phyloP scores from a whole-genome alignment of 2,329 filamentous ascomycete genomes.

The Fusarium sp. region DNA sequence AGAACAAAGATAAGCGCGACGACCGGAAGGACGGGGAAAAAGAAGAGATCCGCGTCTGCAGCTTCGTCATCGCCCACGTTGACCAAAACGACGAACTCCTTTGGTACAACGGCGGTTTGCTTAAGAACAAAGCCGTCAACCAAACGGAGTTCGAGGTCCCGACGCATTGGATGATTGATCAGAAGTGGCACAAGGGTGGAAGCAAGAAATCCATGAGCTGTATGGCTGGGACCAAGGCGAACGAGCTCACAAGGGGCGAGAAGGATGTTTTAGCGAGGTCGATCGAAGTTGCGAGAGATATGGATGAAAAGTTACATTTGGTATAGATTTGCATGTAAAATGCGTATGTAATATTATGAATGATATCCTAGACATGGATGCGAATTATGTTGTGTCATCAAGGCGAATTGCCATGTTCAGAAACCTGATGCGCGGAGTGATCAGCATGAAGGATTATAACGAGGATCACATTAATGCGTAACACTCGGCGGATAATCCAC shows the following conservation, averaged over 20 bases:
- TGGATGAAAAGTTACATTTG: slow-evolving; percentile 24
- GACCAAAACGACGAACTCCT: slow-evolving; percentile 55
- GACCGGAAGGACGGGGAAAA: too few species aligned
- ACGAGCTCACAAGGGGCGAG: slow-evolving; percentile 13
- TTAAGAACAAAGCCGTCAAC: slow-evolving; percentile 56
- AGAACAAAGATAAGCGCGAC: slow-evolving; percentile 6
- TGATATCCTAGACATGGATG: neutral
- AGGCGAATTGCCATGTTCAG: neutral
- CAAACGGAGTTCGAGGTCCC: slow-evolving; percentile 53
- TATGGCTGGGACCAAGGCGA: slow-evolving; percentile 49
- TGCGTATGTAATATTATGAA: neutral
- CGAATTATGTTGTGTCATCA: neutral
- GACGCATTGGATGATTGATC: slow-evolving; percentile 58
- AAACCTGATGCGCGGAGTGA: too few species aligned
- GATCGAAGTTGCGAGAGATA: slow-evolving; percentile 27
- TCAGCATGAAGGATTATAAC: neutral
- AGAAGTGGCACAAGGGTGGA: slow-evolving; percentile 53
- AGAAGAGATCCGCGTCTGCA: slow-evolving; percentile 53
- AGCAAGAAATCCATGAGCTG: slow-evolving; percentile 55
- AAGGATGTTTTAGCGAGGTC: slow-evolving; percentile 8
- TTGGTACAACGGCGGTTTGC: slow-evolving; percentile 60
- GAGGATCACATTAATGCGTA: neutral
- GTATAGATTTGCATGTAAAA: slow-evolving; percentile 1
- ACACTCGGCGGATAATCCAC: neutral
- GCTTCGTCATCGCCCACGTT: slow-evolving; percentile 59